These are phyloP conservation scores for Pyropia yezoensis DNA, from an alignment of 23 red algal genomes.

Conservation along the genomic window DNA sequence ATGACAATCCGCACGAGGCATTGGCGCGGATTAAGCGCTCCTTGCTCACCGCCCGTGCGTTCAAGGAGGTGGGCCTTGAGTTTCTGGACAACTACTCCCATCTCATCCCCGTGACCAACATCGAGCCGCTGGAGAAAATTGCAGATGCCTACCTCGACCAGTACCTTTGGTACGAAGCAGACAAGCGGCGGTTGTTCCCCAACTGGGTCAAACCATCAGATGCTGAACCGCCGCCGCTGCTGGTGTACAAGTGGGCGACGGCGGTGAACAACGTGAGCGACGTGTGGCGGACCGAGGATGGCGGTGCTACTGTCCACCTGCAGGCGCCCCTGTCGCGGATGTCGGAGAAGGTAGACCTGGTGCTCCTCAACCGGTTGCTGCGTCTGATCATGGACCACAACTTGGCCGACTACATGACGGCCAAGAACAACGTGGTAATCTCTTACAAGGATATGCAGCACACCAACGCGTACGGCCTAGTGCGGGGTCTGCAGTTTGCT, in stretches of 20 bases:
- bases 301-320: constrained; percentile 49
- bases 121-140: constrained; percentile 91
- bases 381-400: constrained; percentile 89
- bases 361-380: constrained; percentile 84
- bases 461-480: constrained; percentile 82
- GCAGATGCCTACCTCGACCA: constrained; percentile 94
- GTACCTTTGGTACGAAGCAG: constrained; percentile 95
- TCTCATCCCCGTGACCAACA: constrained; percentile 71
- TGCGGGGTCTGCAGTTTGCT: constrained; percentile 86
- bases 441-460: constrained; percentile 98
- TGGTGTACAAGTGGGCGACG: constrained; percentile 84
- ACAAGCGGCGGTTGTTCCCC: constrained; percentile 85
- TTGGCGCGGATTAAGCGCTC: constrained; percentile 82
- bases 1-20: constrained; percentile 83
- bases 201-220: constrained; percentile 94
- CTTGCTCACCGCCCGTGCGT: constrained; percentile 53
- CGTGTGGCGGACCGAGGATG: constrained; percentile 65
- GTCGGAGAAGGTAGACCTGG: constrained; percentile 68
- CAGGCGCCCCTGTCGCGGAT: constrained; percentile 74
- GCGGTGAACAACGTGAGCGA: constrained; percentile 84
- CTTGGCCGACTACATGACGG: constrained; percentile 92
- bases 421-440: constrained; percentile 89
- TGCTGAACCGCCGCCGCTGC: constrained; percentile 78
- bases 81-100: constrained; percentile 91
- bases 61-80: constrained; percentile 75